phyloP scores from a whole-genome alignment of 1,284 basidiomycete genomes.

The Phenoliferia sp. region DNA sequence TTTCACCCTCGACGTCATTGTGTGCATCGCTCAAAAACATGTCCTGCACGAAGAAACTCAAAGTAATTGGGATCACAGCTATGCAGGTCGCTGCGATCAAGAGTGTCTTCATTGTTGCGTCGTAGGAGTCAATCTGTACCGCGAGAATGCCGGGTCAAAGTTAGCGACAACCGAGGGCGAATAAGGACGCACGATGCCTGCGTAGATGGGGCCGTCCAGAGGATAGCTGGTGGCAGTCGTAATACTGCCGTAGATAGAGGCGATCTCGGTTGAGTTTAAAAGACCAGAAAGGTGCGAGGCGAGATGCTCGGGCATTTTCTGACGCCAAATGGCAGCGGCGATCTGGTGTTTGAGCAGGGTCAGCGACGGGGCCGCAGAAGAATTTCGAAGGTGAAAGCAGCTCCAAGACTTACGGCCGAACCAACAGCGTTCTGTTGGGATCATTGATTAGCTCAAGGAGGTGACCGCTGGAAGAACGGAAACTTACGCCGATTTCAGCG shows the following conservation, averaged over 20 bases:
- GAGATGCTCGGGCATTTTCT: slow-evolving; percentile 30
- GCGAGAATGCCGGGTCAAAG: background rate
- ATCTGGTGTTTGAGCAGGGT: slow-evolving; percentile 39
- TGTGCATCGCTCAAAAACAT: slow-evolving; percentile 22
- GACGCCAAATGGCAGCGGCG: slow-evolving; percentile 44
- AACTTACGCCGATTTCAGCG: background rate
- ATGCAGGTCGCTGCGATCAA: slow-evolving; percentile 48
- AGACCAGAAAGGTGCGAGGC: slow-evolving; percentile 17
- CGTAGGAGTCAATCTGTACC: slow-evolving; percentile 28
- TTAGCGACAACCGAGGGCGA: slow-evolving; percentile 45
- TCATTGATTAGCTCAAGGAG: background rate
- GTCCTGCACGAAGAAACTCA: slow-evolving; percentile 29
- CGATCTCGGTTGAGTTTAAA: slow-evolving; percentile 25
- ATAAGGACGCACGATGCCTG: slow-evolving; percentile 37
- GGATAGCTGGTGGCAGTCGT: slow-evolving; percentile 40
- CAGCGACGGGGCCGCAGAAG: background rate
- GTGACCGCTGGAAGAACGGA: background rate
- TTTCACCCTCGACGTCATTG: slow-evolving; percentile 31
- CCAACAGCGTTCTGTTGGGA: background rate
- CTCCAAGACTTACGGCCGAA: background rate
- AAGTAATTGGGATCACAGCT: slow-evolving; percentile 24
- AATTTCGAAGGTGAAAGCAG: no score
- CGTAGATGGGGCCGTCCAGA: slow-evolving; percentile 35
- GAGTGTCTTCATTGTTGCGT: slow-evolving; percentile 55
- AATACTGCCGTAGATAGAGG: slow-evolving; percentile 17